Evolutionary conservation across 148 eudicot genomes (phyloP), one percentile per base, ranked within the genome.

Genomic region (Beta vulgaris): DNA sequence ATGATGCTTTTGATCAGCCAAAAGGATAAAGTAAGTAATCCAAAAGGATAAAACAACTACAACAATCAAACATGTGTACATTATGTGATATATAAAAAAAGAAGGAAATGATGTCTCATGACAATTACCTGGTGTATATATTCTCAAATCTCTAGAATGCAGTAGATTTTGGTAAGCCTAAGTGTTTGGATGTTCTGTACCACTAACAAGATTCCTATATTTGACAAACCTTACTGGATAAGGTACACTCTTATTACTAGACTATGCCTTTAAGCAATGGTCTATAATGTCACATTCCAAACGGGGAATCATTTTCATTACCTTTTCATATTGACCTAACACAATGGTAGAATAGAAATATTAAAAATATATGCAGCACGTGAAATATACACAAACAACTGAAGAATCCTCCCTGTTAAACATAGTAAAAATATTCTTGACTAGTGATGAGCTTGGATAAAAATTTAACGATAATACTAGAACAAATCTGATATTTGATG

Each of bases 191-290:
- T 65, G 49, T 65, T 65, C 69, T 39, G 69, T 40, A 37, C 48
- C 69, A 65, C 48, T 65, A 64, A n/a, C 28, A 65, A 65, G 69
- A 65, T 65, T 65, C 69, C 69, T n/a, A 65, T 39, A 65, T 65
- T 65, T 65, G 48, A 25, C 48, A 65, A 65, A 65, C 49, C 69
- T 65, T 37, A 65, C 48, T 37, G 25, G 69, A 65, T 65, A 40
- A 28, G 25, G 31, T 39, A 65, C 69, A 65, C 69, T 25, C 48
- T 21, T n/a, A 35, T 37, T 65, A 9, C 2, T 7, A 39, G 40
- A 23, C 13, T 40, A 39, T 65, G 48, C 31, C 69, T 65, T 65
- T 4, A 65, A 9, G 69, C 15, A 65, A 65, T 37, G 8, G 48
- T 65, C 18, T 40, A 37, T 10, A 16, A 65, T 39, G 69, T 65